phyloP scores from a whole-genome alignment of 805 yeast species.

The Ogataea glucozyma region DNA sequence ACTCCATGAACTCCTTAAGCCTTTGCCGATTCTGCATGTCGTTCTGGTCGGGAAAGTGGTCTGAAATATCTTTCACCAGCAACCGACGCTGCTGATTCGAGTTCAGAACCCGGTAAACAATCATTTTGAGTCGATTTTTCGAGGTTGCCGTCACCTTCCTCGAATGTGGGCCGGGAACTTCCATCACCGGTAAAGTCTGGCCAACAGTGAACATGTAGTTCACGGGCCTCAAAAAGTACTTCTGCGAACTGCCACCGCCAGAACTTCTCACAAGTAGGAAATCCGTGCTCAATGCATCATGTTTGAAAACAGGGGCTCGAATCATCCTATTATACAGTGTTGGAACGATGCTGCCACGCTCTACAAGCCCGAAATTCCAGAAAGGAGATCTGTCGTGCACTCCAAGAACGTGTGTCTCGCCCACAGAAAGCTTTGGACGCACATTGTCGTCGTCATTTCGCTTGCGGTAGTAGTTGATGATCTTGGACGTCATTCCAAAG shows the following conservation, averaged over 20 bases:
- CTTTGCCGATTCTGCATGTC: slow-evolving; percentile 97
- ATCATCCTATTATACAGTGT: slow-evolving; percentile 88
- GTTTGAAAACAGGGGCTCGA: slow-evolving; percentile 91
- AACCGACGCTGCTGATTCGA: slow-evolving; percentile 71
- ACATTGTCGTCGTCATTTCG: slow-evolving; percentile 74
- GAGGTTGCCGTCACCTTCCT: slow-evolving; percentile 92
- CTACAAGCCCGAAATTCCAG: slow-evolving; percentile 98
- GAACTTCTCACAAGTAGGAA: slow-evolving; percentile 78
- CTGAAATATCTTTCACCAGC: slow-evolving; percentile 81
- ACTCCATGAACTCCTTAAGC: slow-evolving; percentile 96
- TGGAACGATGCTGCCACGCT: slow-evolving; percentile 90
- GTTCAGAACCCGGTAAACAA: slow-evolving; percentile 84
- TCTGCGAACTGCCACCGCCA: slow-evolving; percentile 69
- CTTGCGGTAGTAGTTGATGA: slow-evolving; percentile 91
- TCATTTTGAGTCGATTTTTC: slow-evolving; percentile 89
- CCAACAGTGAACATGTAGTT: slow-evolving; percentile 85
- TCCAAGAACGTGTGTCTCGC: slow-evolving; percentile 96
- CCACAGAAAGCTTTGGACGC: slow-evolving; percentile 84
- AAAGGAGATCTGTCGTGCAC: slow-evolving; percentile 95
- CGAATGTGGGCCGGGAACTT: slow-evolving; percentile 96
- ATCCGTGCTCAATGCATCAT: slow-evolving; percentile 76
- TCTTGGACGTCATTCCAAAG: slow-evolving; percentile 94
- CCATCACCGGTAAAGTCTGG: slow-evolving; percentile 88
- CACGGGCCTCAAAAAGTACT: slow-evolving; percentile 67
- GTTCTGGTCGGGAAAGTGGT: slow-evolving; percentile 94